Evolutionary conservation across 2,329 filamentous ascomycete species (phyloP), one percentile per base, ranked within the genome.

Genomic region (Fusarium concolor): DNA sequence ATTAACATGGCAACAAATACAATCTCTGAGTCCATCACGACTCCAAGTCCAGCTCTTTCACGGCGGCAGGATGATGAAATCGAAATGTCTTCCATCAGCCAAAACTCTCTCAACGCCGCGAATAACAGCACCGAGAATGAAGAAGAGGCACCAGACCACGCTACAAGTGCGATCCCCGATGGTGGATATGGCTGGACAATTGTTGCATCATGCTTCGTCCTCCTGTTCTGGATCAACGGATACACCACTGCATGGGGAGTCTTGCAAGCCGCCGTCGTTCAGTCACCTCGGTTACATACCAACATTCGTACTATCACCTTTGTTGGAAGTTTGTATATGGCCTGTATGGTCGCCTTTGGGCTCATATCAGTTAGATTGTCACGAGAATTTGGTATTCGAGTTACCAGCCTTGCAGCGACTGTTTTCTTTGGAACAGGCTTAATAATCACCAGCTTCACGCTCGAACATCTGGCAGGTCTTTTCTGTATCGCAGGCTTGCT

Each of bases 151-250:
- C 57, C 57, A 5, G 42, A 62, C 4, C 42, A 56, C 4, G 59
- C 59, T 3, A 62, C 29, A 2, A 56, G 18, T 5, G 56, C 37
- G 4, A 56, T 62, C 33, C 60, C 60, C 0, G 53, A 65, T 26
- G 62, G 60, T 1, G 62, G 53, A 1, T 65, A 65, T 6, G 62
- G 62, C 5, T 65, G 62, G 60, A 53, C 45, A 2, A 47, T 65
- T 15, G 42, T 65, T 7, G 35, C 33, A 1, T 39, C 31, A 0
- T 65, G 60, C 4, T 65, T 59, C 2, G n/a, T 17, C 37, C 22
- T 52, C 0, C 2, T 53, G 0, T 65, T 65, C 3, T 65, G 60
- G 62, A 59, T 65, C 12, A 59, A 65, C 1, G 41, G 29, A 0
- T 65, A 50, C 6, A 47, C 60, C 0, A 45, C 33, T 1, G 35